These are phyloP conservation scores for Glutinoglossum americanum DNA, from an alignment of 495 filamentous ascomycete species.

Conservation along the genomic window DNA sequence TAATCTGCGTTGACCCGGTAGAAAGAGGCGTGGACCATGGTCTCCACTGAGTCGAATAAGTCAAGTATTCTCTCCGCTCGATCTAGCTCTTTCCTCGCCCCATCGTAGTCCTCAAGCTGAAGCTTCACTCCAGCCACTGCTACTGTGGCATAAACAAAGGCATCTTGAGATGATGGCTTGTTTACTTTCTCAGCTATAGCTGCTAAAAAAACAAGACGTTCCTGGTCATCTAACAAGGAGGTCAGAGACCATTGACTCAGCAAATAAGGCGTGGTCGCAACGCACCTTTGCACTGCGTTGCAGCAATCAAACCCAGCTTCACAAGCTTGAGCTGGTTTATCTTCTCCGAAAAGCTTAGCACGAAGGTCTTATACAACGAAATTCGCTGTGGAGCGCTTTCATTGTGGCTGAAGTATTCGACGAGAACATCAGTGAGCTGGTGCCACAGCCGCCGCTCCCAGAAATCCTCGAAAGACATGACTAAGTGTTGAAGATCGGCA, in stretches of 20 bases:
- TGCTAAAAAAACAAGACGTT: slow-evolving; percentile 72
- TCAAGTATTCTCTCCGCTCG: slow-evolving; percentile 74
- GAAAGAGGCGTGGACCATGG: slow-evolving; percentile 87
- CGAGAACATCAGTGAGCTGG: slow-evolving; percentile 75
- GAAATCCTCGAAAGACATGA: slow-evolving; percentile 85
- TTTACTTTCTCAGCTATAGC: slow-evolving; percentile 73
- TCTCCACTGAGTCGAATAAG: slow-evolving; percentile 84
- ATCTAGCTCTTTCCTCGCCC: slow-evolving; percentile 67
- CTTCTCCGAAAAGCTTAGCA: slow-evolving; percentile 88
- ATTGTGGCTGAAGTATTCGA: slow-evolving; percentile 71
- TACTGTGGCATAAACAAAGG: slow-evolving; percentile 80
- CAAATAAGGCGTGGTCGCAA: slow-evolving; percentile 3
- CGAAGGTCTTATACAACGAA: slow-evolving; percentile 79
- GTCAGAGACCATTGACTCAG: not conserved
- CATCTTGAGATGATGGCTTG: slow-evolving; percentile 83
- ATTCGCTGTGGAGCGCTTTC: slow-evolving; percentile 69
- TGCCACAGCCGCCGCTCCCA: slow-evolving; percentile 99
- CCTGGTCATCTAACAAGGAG: slow-evolving; percentile 45
- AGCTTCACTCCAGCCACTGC: slow-evolving; percentile 81
- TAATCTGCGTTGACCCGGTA: slow-evolving; percentile 91
- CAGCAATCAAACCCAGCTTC: slow-evolving; percentile 63
- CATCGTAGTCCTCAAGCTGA: slow-evolving; percentile 48
- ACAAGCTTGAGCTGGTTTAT: slow-evolving; percentile 98
- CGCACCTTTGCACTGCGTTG: slow-evolving; percentile 67
- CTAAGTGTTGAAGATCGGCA: slow-evolving; percentile 64